Conservation (phyloP, 257 asterid genomes). For the Prunella vulgaris region DNA sequence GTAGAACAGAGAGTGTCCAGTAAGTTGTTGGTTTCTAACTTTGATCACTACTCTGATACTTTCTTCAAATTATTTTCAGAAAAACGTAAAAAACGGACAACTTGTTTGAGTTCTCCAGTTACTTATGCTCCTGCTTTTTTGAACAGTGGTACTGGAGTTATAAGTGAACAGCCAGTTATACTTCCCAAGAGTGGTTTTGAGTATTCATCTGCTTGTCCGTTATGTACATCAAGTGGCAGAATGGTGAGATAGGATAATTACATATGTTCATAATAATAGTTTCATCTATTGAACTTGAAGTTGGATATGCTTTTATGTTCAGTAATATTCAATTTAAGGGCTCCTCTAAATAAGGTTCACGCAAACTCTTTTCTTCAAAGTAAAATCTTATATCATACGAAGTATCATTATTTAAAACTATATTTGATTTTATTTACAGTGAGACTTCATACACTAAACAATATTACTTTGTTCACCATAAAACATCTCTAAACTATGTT, state of each 20-base stretch:
- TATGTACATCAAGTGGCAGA: conserved; percentile 71
- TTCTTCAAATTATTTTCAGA: background rate
- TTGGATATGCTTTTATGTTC: background rate
- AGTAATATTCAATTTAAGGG: background rate
- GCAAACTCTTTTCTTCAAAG: too few species aligned
- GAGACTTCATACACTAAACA: too few species aligned
- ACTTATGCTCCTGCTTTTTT: background rate
- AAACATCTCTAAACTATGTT: too few species aligned
- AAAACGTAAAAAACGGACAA: background rate
- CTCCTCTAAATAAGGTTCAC: too few species aligned
- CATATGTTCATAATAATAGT: background rate
- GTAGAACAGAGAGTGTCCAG: conserved; percentile 70
- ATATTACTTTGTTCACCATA: too few species aligned
- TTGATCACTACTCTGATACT: background rate
- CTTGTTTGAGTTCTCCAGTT: background rate
- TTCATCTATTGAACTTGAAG: background rate
- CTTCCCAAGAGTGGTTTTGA: conserved; percentile 81
- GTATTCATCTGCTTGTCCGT: conserved; percentile 90
- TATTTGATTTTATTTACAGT: too few species aligned
- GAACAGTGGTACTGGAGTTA: conserved; percentile 74
- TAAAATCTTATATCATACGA: too few species aligned
- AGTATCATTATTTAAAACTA: too few species aligned
- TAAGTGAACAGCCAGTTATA: conserved; percentile 90
- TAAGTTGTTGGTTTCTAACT: conserved; percentile 26
- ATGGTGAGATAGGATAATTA: conserved; percentile 53